Conservation (phyloP, 768 basidiomycete species). For the Daedaleopsis sinensis region DNA sequence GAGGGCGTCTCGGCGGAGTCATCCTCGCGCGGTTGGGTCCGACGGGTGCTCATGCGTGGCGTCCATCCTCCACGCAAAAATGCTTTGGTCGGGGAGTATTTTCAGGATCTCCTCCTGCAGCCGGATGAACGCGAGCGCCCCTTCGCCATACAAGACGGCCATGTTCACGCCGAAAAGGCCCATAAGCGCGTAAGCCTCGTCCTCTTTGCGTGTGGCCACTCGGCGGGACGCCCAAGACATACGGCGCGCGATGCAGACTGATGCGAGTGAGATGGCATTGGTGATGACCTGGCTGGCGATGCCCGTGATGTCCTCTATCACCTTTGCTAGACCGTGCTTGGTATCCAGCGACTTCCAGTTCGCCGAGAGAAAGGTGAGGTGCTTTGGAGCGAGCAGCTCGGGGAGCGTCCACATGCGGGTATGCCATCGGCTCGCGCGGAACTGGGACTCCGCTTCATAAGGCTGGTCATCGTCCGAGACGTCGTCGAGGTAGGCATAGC, state of each 20-base stretch:
- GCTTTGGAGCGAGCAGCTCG: conserved; percentile 14
- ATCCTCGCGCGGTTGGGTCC: not conserved
- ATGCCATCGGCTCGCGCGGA: conserved; percentile 10
- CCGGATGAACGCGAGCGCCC: conserved; percentile 8
- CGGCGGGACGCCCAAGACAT: conserved; percentile 20
- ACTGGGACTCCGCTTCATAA: not conserved
- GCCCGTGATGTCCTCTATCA: conserved; percentile 10
- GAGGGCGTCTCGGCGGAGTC: conserved; percentile 7
- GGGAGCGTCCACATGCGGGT: conserved; percentile 14
- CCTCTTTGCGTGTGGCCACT: conserved; percentile 6
- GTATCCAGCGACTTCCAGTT: conserved; percentile 5
- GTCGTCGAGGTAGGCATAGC: conserved; percentile 18
- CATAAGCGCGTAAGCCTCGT: conserved; percentile 18
- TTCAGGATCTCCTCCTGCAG: conserved; percentile 15
- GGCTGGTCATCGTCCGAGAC: conserved; percentile 7
- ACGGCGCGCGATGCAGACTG: conserved; percentile 10
- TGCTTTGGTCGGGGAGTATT: conserved; percentile 7
- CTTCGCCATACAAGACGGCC: conserved; percentile 14
- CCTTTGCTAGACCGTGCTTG: conserved; percentile 1
- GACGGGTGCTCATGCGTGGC: not conserved
- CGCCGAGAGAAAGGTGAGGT: conserved; percentile 8
- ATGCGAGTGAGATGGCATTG: not conserved
- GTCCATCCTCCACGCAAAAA: conserved; percentile 12
- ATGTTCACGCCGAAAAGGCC: conserved; percentile 18
- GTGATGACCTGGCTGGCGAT: conserved; percentile 7